Percentiles rank a stretch among this genome's conserved stretches.
Evolutionary conservation across 768 basidiomycete species (phyloP).

Genomic region (Tulasnella sp.): DNA sequence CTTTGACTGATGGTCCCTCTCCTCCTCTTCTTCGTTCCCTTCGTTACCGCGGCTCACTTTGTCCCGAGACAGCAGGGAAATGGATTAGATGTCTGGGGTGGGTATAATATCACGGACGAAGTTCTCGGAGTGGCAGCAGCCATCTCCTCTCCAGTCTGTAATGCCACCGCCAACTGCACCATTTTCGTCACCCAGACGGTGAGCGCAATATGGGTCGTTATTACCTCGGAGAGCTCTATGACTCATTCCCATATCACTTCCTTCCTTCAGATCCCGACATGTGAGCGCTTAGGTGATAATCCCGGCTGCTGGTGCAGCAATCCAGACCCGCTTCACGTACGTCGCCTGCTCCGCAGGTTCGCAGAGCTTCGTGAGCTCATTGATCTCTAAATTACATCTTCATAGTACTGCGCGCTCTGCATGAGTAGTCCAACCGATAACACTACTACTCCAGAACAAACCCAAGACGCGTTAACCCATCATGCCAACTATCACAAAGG

Average conservation of each 20-base stretch:
- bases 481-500: conserved; percentile 11
- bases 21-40: too few relatives aligned
- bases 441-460: conserved; percentile 9
- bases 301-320: conserved; percentile 11
- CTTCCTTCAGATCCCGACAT: too few relatives aligned
- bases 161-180: conserved; percentile 1
- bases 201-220: not conserved
- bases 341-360: not conserved
- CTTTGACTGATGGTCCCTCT: too few relatives aligned
- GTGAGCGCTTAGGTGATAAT: not conserved
- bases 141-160: conserved; percentile 8
- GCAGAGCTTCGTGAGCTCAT: too few relatives aligned
- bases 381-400: too few relatives aligned
- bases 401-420: conserved; percentile 13
- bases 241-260: too few relatives aligned
- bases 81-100: conserved; percentile 4
- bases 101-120: conserved; percentile 5
- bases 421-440: conserved; percentile 10
- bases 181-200: not conserved
- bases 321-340: conserved; percentile 13
- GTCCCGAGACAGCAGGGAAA: not conserved
- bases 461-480: not conserved
- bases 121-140: not conserved
- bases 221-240: too few relatives aligned
- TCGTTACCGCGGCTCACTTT: too few relatives aligned